phyloP scores from a whole-genome alignment of 192 early-diverging fungal species.

The Bifiguratus adelaidae region DNA sequence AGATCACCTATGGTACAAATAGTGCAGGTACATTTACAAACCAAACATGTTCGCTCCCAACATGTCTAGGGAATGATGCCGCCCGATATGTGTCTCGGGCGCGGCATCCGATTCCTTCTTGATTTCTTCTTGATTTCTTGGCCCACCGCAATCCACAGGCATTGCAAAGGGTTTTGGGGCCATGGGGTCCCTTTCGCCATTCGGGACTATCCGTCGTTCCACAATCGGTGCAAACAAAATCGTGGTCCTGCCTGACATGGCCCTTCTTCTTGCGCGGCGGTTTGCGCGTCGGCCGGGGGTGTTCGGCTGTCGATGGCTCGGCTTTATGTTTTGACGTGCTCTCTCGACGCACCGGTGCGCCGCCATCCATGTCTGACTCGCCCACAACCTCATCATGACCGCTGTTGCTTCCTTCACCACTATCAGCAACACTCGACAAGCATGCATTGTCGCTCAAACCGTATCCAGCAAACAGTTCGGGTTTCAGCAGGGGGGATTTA shows the following conservation, averaged over 20 bases:
- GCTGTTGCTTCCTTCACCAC: neutral
- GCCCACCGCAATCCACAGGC: conserved; percentile 47
- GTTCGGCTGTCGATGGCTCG: neutral
- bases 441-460: too few species aligned
- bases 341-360: conserved; percentile 3
- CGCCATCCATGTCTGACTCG: neutral
- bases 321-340: neutral
- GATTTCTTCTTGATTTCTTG: too few species aligned
- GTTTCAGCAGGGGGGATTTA: too few species aligned
- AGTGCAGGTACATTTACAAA: too few species aligned
- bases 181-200: conserved; percentile 44
- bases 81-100: too few species aligned
- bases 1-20: too few species aligned
- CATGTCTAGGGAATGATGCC: too few species aligned
- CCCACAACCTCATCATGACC: conserved; percentile 4
- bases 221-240: conserved; percentile 16
- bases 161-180: conserved; percentile 43
- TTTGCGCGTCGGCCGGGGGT: neutral
- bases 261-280: neutral
- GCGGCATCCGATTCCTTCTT: too few species aligned
- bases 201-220: conserved; percentile 37
- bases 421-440: too few species aligned
- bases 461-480: too few species aligned
- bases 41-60: too few species aligned
- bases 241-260: neutral